These are phyloP conservation scores for Grosmannia serpens DNA, from an alignment of 2,329 filamentous ascomycete species.

Conservation along the genomic window DNA sequence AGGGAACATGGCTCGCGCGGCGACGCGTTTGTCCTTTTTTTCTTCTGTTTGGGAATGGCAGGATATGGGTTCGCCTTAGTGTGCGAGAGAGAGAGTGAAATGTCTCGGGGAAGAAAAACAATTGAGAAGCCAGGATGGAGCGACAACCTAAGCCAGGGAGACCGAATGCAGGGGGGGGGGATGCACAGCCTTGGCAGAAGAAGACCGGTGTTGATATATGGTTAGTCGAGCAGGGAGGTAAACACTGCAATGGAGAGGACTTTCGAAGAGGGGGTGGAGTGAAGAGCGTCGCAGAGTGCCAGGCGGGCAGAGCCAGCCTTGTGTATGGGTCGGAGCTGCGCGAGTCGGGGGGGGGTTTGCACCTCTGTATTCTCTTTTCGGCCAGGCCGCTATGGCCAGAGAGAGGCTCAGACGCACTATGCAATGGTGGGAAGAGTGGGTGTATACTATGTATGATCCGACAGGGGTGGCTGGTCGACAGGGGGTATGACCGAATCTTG, in stretches of 20 bases:
- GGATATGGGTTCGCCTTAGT: not conserved
- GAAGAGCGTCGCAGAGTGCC: not conserved
- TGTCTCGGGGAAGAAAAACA: not conserved
- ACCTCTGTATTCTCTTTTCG: not conserved
- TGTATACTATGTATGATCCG: not conserved
- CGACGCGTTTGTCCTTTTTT: not conserved
- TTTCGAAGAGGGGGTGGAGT: not conserved
- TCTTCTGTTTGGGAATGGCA: not conserved
- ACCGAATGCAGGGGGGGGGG: not conserved
- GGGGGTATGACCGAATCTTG: not conserved
- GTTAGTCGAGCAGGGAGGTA: not conserved
- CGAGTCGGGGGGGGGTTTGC: not conserved
- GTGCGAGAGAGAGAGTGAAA: not conserved
- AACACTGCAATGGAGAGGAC: not conserved
- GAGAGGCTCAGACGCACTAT: not conserved
- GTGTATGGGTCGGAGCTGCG: not conserved
- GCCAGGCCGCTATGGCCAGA: not conserved
- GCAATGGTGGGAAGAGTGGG: not conserved
- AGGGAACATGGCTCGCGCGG: not conserved
- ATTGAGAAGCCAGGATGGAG: not conserved
- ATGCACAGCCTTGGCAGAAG: slow-evolving; percentile 1
- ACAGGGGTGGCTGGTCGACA: not conserved
- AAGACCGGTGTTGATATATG: not conserved
- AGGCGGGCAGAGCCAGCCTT: not conserved
- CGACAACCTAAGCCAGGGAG: not conserved